A percentile compares a stretch with the other conserved stretches of the same genome.
phyloP scores from a whole-genome alignment of 2,329 filamentous ascomycete species.

The Canariomyces notabilis region DNA sequence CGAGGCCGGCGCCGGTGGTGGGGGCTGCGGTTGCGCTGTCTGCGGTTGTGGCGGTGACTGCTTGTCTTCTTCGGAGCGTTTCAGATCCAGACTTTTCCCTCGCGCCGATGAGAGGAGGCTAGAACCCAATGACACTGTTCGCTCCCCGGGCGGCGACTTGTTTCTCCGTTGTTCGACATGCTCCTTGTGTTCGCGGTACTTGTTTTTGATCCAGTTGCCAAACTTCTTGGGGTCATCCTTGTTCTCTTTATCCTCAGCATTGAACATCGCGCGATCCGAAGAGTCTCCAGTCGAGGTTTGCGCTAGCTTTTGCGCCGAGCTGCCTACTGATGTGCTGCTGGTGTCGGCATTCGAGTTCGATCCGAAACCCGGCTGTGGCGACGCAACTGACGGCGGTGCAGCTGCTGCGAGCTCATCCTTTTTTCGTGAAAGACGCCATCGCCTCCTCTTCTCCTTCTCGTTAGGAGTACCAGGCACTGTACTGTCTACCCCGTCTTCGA shows the following conservation, averaged over 20 bases:
- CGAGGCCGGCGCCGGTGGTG: background rate
- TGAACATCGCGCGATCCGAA: conserved; percentile 39
- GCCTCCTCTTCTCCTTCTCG: conserved; percentile 63
- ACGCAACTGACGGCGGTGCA: conserved; percentile 36
- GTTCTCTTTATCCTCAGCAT: conserved; percentile 37
- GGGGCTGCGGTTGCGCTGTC: background rate
- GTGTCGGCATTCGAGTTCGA: conserved; percentile 58
- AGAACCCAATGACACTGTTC: conserved; percentile 25
- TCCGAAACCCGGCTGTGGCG: conserved; percentile 48
- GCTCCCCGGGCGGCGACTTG: conserved; percentile 50
- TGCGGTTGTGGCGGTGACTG: background rate
- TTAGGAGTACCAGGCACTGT: conserved; percentile 12
- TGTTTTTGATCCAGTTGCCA: conserved; percentile 55
- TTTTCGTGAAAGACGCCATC: conserved; percentile 66
- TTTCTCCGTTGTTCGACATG: conserved; percentile 49
- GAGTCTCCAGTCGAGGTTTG: conserved; percentile 50
- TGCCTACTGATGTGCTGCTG: conserved; percentile 65
- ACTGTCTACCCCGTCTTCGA: conserved; percentile 48
- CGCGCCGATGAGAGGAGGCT: conserved; percentile 33
- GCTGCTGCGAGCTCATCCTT: conserved; percentile 51
- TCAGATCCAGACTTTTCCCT: conserved; percentile 47
- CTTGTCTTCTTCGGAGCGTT: conserved; percentile 37
- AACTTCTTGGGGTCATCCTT: conserved; percentile 48
- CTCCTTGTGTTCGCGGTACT: conserved; percentile 56
- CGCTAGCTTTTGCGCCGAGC: conserved; percentile 45